These are phyloP conservation scores for Kwoniella europaea DNA, from an alignment of 768 basidiomycete genomes.

Conservation along the genomic window DNA sequence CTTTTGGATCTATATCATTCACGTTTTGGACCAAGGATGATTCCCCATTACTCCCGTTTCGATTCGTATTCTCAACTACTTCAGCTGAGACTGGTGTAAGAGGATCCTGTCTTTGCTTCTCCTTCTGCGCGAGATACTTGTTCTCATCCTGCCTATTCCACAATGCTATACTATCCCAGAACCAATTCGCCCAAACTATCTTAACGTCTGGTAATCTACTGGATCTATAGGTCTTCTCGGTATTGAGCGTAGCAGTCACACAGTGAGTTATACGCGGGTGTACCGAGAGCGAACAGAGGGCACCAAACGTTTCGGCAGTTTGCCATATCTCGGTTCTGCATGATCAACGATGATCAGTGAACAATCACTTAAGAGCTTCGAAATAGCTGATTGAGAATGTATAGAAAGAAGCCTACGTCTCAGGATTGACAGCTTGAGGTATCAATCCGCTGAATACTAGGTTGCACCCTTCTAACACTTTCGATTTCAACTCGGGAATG, in stretches of 20 bases:
- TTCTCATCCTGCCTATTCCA: slow-evolving; percentile 82
- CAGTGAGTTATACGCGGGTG: slow-evolving; percentile 78
- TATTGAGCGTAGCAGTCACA: slow-evolving; percentile 83
- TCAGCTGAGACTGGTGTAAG: slow-evolving; percentile 6
- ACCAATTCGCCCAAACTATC: slow-evolving; percentile 88
- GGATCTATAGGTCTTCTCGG: slow-evolving; percentile 87
- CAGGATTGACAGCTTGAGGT: slow-evolving; percentile 80
- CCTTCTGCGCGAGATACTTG: slow-evolving; percentile 65
- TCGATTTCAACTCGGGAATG: slow-evolving; percentile 76
- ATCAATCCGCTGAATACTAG: slow-evolving; percentile 95
- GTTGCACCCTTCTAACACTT: slow-evolving; percentile 76
- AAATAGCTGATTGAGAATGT: too few relatives aligned
- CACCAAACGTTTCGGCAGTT: slow-evolving; percentile 85
- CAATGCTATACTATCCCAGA: slow-evolving; percentile 83
- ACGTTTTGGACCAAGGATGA: neutral
- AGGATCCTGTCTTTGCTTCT: neutral
- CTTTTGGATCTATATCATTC: slow-evolving; percentile 8
- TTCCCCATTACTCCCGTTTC: neutral
- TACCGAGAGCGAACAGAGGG: slow-evolving; percentile 74
- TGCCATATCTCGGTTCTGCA: slow-evolving; percentile 74
- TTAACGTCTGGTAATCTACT: slow-evolving; percentile 75
- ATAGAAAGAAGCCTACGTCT: slow-evolving; percentile 57
- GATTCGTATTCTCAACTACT: neutral
- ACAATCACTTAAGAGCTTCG: too few relatives aligned
- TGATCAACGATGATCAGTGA: too few relatives aligned